These are phyloP conservation scores for Fusarium proliferatum DNA, from an alignment of 2,329 filamentous ascomycete genomes.

Conservation along the genomic window DNA sequence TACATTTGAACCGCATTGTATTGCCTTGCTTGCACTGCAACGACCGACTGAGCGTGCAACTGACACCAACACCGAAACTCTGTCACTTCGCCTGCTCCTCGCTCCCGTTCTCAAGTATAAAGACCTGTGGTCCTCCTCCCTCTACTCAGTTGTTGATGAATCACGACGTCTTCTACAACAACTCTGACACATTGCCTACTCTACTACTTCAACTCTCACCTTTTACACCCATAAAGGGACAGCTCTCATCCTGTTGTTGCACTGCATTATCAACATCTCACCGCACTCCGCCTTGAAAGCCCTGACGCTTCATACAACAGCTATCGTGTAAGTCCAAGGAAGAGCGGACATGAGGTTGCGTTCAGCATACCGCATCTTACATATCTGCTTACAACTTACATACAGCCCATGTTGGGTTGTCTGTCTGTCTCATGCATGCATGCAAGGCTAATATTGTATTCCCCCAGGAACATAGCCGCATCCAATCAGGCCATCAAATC, in stretches of 20 bases:
- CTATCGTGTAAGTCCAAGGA: slow-evolving; percentile 25
- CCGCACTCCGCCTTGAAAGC: slow-evolving; percentile 4
- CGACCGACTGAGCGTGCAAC: slow-evolving; percentile 7
- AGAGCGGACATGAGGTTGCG: slow-evolving; percentile 21
- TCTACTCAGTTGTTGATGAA: neutral
- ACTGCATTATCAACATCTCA: slow-evolving; percentile 9
- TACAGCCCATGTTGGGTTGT: slow-evolving; percentile 16
- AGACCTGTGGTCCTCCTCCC: slow-evolving; percentile 21
- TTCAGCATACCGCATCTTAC: slow-evolving; percentile 11
- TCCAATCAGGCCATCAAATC: slow-evolving; percentile 40
- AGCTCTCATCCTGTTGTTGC: neutral
- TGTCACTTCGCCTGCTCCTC: slow-evolving; percentile 13
- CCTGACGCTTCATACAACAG: slow-evolving; percentile 1
- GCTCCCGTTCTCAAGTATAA: slow-evolving; percentile 28
- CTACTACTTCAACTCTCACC: slow-evolving; percentile 1
- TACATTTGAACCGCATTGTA: neutral
- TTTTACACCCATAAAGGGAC: neutral
- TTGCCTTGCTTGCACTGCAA: slow-evolving; percentile 7
- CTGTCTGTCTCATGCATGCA: slow-evolving; percentile 20
- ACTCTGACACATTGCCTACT: slow-evolving; percentile 4
- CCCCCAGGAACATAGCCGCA: slow-evolving; percentile 22
- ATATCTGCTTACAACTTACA: slow-evolving; percentile 12
- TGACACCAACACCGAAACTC: slow-evolving; percentile 7
- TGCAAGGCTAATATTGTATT: slow-evolving; percentile 42
- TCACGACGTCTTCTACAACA: slow-evolving; percentile 10